phyloP scores from a whole-genome alignment of 2,329 filamentous ascomycete genomes.

The Akanthomyces lecanii region DNA sequence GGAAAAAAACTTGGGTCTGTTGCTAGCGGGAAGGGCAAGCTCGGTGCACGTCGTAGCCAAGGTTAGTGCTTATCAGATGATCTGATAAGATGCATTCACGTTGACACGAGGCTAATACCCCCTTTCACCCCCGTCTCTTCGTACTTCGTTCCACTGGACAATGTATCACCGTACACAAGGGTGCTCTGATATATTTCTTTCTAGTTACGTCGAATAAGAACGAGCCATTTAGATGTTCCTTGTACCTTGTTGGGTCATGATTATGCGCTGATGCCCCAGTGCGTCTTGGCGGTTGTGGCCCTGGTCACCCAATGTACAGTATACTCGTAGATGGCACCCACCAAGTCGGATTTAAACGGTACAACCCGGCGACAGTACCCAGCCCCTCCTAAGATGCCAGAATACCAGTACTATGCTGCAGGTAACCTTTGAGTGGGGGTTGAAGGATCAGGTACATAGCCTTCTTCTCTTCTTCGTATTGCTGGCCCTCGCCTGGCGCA shows the following conservation, averaged over 20 bases:
- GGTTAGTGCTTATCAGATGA: conserved; percentile 15
- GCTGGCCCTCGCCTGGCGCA: neutral
- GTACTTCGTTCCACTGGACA: neutral
- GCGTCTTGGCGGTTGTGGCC: neutral
- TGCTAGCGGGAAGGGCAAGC: no score
- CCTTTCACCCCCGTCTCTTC: neutral
- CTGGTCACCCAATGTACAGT: neutral
- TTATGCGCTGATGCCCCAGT: neutral
- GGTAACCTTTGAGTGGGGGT: neutral
- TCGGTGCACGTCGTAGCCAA: no score
- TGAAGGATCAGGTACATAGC: neutral
- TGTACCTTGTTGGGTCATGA: neutral
- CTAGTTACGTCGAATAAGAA: no score
- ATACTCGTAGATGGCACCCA: neutral
- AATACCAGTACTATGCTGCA: neutral
- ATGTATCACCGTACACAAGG: neutral
- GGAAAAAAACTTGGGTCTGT: no score
- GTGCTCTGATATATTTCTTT: neutral
- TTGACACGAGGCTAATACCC: neutral
- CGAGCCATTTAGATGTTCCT: neutral
- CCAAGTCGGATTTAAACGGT: conserved; percentile 5
- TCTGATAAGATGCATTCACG: conserved; percentile 16
- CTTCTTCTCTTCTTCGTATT: neutral
- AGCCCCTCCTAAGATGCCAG: neutral
- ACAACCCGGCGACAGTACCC: neutral